Conservation (phyloP, 345 rosid genomes). For the Sisymbrium irio region DNA sequence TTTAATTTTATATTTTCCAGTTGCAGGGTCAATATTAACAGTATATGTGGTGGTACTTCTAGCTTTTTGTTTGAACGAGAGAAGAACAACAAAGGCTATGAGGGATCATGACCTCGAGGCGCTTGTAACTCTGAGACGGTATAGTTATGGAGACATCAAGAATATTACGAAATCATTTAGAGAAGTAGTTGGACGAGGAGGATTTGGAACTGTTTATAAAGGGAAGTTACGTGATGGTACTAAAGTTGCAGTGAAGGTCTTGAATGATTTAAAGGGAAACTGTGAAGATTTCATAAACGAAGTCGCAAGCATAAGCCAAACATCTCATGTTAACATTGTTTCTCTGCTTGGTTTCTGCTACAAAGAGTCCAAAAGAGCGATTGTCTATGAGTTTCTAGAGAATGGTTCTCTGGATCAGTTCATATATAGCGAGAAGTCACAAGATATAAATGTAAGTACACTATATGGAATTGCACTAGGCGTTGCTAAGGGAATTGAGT, state of each 20-base stretch:
- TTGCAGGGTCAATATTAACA: not conserved
- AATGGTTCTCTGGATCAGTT: conserved; percentile 45
- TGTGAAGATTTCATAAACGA: no score
- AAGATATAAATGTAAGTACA: not conserved
- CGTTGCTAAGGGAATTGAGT: conserved; percentile 47
- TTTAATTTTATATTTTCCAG: not conserved
- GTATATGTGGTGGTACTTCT: not conserved
- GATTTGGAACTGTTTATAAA: not conserved
- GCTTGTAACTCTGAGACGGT: not conserved
- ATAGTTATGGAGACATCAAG: not conserved
- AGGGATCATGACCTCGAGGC: not conserved
- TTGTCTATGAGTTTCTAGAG: conserved; percentile 37
- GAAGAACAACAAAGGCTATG: not conserved
- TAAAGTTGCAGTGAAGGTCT: not conserved
- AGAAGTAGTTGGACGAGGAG: not conserved
- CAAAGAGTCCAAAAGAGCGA: conserved; percentile 32
- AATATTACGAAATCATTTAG: not conserved
- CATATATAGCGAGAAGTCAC: not conserved
- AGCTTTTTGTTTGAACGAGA: not conserved
- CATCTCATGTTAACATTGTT: conserved; percentile 33
- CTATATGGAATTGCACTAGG: conserved; percentile 36
- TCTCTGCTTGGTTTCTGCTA: conserved; percentile 42
- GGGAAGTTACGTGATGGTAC: not conserved
- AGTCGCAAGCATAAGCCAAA: no score
- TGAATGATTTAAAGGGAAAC: no score